These are phyloP conservation scores for Noccaea caerulescens DNA, from an alignment of 345 rosid species.

Conservation along the genomic window DNA sequence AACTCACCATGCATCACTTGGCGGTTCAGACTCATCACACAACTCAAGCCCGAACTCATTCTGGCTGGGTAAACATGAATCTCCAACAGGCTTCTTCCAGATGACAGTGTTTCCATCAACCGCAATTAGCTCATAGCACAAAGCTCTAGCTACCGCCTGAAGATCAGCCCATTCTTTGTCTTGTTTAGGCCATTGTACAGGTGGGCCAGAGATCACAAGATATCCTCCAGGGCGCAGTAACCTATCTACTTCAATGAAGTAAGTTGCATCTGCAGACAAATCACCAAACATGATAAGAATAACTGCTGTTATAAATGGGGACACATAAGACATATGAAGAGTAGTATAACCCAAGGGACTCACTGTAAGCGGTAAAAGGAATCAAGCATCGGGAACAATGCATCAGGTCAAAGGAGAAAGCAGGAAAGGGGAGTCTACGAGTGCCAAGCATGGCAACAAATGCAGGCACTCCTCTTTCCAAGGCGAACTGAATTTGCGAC, in stretches of 20 bases:
- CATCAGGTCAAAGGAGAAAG: slow-evolving; percentile 80
- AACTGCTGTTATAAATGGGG: slow-evolving; percentile 22
- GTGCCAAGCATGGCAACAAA: slow-evolving; percentile 99
- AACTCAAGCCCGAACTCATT: slow-evolving; percentile 76
- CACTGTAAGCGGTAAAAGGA: slow-evolving; percentile 95
- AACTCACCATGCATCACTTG: slow-evolving; percentile 80
- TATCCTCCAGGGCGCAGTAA: slow-evolving; percentile 94
- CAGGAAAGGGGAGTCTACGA: slow-evolving; percentile 93
- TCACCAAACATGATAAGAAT: slow-evolving; percentile 34
- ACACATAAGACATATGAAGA: slow-evolving; percentile 2
- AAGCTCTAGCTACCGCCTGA: slow-evolving; percentile 85
- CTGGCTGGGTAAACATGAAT: slow-evolving; percentile 71
- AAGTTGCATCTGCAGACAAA: slow-evolving; percentile 79
- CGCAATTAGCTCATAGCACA: slow-evolving; percentile 86
- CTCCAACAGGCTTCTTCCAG: slow-evolving; percentile 89
- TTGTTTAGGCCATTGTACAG: slow-evolving; percentile 97
- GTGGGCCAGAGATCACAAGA: slow-evolving; percentile 96
- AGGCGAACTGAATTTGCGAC: slow-evolving; percentile 93
- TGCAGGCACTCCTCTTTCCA: slow-evolving; percentile 96
- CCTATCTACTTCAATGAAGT: slow-evolving; percentile 90
- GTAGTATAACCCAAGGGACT: slow-evolving; percentile 45
- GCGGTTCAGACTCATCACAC: slow-evolving; percentile 71
- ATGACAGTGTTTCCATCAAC: slow-evolving; percentile 95
- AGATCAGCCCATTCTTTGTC: slow-evolving; percentile 99
- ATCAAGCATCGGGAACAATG: slow-evolving; percentile 96